Percentiles rank a stretch among this genome's conserved stretches.
phyloP scores from a whole-genome alignment of 768 basidiomycete species.

The Exsudoporus frostii region DNA sequence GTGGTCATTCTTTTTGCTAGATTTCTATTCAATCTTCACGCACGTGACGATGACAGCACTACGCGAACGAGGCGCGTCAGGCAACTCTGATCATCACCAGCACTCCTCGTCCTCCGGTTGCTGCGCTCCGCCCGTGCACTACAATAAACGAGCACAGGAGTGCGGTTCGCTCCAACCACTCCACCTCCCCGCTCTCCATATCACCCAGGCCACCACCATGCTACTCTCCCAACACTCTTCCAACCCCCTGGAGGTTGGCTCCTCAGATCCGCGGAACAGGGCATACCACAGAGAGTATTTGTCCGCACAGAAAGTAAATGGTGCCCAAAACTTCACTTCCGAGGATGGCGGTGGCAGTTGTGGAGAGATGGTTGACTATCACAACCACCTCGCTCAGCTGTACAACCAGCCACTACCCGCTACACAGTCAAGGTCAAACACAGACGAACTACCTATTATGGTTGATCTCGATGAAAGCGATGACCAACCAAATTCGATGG shows the following conservation, averaged over 20 bases:
- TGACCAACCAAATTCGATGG: slow-evolving; percentile 33
- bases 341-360: slow-evolving; percentile 49
- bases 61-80: slow-evolving; percentile 12
- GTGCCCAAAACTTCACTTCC: slow-evolving; percentile 38
- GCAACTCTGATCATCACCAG: background rate
- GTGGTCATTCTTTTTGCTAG: slow-evolving; percentile 54
- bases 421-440: slow-evolving; percentile 20
- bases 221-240: slow-evolving; percentile 69
- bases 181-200: background rate
- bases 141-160: background rate
- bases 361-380: slow-evolving; percentile 45
- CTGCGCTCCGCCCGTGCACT: background rate
- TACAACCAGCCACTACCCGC: slow-evolving; percentile 30
- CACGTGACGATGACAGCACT: slow-evolving; percentile 23
- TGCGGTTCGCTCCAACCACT: background rate
- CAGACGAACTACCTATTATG: slow-evolving; percentile 27
- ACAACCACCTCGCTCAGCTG: slow-evolving; percentile 46
- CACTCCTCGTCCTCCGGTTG: background rate
- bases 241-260: slow-evolving; percentile 67
- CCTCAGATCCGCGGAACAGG: slow-evolving; percentile 54
- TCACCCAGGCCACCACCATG: slow-evolving; percentile 15
- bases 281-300: slow-evolving; percentile 41
- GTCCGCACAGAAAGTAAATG: slow-evolving; percentile 33
- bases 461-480: slow-evolving; percentile 51
- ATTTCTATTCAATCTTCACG: background rate